These are phyloP conservation scores for Phialophora expanda DNA, from an alignment of 2,329 filamentous ascomycete genomes.

Conservation along the genomic window DNA sequence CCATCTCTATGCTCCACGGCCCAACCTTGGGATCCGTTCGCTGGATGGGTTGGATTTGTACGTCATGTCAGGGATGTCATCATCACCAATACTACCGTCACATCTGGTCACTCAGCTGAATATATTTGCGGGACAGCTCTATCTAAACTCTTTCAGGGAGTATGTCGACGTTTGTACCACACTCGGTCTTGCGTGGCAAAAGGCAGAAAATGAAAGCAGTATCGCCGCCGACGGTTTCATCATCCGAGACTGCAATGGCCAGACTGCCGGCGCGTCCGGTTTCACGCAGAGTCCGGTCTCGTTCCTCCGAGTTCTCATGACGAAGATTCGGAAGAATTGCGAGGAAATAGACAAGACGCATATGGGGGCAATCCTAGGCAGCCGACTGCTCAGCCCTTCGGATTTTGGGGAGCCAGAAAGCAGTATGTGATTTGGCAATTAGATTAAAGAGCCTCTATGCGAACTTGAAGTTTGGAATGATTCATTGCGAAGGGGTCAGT, in stretches of 20 bases:
- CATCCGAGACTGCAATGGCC: slow-evolving; percentile 17
- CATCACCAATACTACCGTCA: no score
- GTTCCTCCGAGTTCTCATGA: slow-evolving; percentile 48
- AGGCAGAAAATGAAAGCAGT: slow-evolving; percentile 11
- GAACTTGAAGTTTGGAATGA: no score
- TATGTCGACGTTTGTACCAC: slow-evolving; percentile 31
- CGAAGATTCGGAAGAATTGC: slow-evolving; percentile 45
- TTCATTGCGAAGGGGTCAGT: no score
- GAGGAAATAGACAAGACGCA: slow-evolving; percentile 52
- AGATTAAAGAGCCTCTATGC: no score
- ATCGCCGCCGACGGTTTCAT: slow-evolving; percentile 42
- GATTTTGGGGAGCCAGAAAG: background rate
- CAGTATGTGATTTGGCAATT: no score
- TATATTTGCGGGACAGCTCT: slow-evolving; percentile 4
- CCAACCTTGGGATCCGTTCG: no score
- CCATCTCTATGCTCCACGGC: no score
- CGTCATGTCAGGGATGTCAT: no score
- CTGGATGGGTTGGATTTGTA: no score
- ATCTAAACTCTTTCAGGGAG: background rate
- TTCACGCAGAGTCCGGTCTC: slow-evolving; percentile 50
- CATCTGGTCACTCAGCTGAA: background rate
- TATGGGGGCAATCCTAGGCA: slow-evolving; percentile 50
- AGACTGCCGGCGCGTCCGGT: slow-evolving; percentile 30
- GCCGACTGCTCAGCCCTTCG: slow-evolving; percentile 30
- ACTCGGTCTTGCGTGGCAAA: slow-evolving; percentile 18